These are phyloP conservation scores for Schwanniomyces etchellsii DNA, from an alignment of 1,139 yeast species.

Conservation along the genomic window DNA sequence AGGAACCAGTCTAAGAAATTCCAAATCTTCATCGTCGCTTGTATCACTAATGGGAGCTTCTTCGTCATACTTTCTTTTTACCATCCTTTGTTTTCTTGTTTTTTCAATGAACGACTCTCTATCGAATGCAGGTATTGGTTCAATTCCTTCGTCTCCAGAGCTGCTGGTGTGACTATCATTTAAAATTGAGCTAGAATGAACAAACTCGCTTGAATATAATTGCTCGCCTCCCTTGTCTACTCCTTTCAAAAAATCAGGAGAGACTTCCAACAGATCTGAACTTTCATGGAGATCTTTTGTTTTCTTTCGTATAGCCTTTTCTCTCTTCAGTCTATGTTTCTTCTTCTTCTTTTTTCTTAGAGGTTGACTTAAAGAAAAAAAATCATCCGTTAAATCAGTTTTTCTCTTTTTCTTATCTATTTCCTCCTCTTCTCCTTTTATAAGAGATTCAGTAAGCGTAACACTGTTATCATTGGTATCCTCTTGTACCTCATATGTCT, in stretches of 20 bases:
- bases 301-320: not conserved
- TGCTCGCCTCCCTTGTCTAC: not conserved
- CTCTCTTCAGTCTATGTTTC: constrained; percentile 1
- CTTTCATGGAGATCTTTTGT: constrained; percentile 1
- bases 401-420: constrained; percentile 6
- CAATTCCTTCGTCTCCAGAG: not conserved
- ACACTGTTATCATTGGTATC: not conserved
- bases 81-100: constrained; percentile 1
- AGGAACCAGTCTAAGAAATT: constrained; percentile 3
- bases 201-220: not conserved
- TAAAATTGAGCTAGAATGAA: not conserved
- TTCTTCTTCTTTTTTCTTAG: constrained; percentile 17
- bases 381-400: constrained; percentile 19
- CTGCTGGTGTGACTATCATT: no score
- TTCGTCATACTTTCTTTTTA: not conserved
- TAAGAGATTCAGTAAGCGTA: not conserved
- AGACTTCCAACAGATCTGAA: constrained; percentile 1
- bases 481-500: not conserved
- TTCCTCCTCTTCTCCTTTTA: not conserved
- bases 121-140: constrained; percentile 11
- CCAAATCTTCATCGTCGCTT: constrained; percentile 9
- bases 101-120: constrained; percentile 4
- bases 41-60: constrained; percentile 5
- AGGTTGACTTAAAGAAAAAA: constrained; percentile 20
- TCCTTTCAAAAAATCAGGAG: not conserved